Evolutionary conservation across 2,329 filamentous ascomycete genomes (phyloP).

Genomic region (Neonectria magnoliae): DNA sequence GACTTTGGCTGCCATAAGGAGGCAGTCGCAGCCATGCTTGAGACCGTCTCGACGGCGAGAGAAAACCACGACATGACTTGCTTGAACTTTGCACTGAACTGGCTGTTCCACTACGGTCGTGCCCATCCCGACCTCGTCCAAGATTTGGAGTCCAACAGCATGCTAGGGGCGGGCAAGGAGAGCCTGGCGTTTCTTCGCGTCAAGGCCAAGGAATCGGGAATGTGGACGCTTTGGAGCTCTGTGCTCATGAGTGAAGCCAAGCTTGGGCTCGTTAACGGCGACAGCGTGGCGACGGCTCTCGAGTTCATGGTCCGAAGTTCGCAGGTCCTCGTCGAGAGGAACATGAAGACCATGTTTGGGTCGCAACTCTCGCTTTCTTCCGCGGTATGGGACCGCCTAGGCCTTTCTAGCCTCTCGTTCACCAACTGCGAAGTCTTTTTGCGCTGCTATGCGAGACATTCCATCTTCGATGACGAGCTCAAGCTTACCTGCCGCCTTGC

Average conservation of each 20-base stretch:
- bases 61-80: slow-evolving; percentile 94
- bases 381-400: slow-evolving; percentile 80
- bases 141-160: slow-evolving; percentile 74
- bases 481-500: slow-evolving; percentile 78
- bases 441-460: slow-evolving; percentile 70
- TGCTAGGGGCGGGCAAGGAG: slow-evolving; percentile 82
- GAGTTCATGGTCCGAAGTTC: slow-evolving; percentile 86
- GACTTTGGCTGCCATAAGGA: slow-evolving; percentile 94
- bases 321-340: slow-evolving; percentile 81
- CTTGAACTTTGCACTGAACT: slow-evolving; percentile 93
- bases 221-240: slow-evolving; percentile 86
- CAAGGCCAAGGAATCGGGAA: slow-evolving; percentile 86
- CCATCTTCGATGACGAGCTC: slow-evolving; percentile 78
- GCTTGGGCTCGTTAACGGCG: slow-evolving; percentile 76
- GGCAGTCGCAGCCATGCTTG: slow-evolving; percentile 92
- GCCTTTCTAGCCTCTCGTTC: slow-evolving; percentile 64
- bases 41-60: slow-evolving; percentile 92
- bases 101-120: slow-evolving; percentile 94
- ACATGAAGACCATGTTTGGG: slow-evolving; percentile 77
- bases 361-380: slow-evolving; percentile 78
- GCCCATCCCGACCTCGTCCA: slow-evolving; percentile 81
- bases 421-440: slow-evolving; percentile 78
- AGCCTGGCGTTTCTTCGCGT: slow-evolving; percentile 84
- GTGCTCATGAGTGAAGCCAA: slow-evolving; percentile 88
- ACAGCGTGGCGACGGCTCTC: slow-evolving; percentile 70